These are phyloP conservation scores for Salix suchowensis DNA, from an alignment of 345 rosid genomes.

Conservation along the genomic window DNA sequence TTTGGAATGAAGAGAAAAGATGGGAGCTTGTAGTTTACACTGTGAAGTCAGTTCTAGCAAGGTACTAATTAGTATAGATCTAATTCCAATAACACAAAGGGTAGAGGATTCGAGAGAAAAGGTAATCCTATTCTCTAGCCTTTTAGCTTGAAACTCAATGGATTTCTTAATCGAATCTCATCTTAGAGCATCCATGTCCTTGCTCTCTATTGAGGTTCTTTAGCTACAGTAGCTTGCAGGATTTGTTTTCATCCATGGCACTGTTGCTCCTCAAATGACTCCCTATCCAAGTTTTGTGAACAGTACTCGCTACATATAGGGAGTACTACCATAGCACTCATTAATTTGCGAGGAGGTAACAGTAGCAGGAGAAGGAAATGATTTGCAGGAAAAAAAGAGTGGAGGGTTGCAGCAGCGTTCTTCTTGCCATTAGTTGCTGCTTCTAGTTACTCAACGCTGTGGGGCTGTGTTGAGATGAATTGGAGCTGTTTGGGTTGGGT, in stretches of 20 bases:
- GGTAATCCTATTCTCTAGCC: background rate
- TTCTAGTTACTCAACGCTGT: background rate
- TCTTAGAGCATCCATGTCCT: too few species aligned
- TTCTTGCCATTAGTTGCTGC: background rate
- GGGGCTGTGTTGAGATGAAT: too few species aligned
- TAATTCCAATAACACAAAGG: too few species aligned
- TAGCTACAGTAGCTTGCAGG: too few species aligned
- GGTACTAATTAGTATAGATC: background rate
- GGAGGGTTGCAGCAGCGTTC: background rate
- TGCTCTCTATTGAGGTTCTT: too few species aligned
- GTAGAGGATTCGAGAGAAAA: too few species aligned
- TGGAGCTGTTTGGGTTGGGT: background rate
- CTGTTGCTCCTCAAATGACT: background rate
- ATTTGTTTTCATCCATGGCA: background rate
- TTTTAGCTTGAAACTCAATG: background rate
- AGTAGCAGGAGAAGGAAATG: background rate
- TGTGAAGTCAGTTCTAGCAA: background rate
- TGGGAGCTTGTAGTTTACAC: background rate
- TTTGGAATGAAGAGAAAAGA: background rate
- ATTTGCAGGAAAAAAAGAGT: background rate
- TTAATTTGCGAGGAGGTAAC: too few species aligned
- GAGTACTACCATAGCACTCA: background rate
- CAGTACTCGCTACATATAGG: too few species aligned
- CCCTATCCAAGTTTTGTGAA: background rate
- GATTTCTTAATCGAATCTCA: background rate